phyloP scores from a whole-genome alignment of 2,329 filamentous ascomycete genomes.

The Diplodia seriata region DNA sequence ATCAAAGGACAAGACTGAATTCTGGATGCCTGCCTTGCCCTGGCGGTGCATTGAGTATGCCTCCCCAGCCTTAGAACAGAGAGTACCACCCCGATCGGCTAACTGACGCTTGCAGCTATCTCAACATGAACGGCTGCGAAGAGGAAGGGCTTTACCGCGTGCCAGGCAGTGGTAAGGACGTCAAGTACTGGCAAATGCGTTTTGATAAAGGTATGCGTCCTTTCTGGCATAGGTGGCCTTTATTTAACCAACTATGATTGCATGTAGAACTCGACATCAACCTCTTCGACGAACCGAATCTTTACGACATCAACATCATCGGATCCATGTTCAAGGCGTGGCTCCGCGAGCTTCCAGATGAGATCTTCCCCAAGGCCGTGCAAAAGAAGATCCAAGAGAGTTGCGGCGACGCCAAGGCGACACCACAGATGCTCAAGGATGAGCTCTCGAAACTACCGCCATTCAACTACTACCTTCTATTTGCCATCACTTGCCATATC shows the following conservation, averaged over 20 bases:
- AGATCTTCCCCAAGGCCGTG: slow-evolving; percentile 84
- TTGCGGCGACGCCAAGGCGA: slow-evolving; percentile 77
- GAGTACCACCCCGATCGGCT: slow-evolving; percentile 9
- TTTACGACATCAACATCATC: slow-evolving; percentile 96
- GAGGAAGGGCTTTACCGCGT: slow-evolving; percentile 93
- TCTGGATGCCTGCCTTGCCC: slow-evolving; percentile 97
- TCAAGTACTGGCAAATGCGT: slow-evolving; percentile 90
- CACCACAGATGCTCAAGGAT: slow-evolving; percentile 85
- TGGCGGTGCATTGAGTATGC: slow-evolving; percentile 89
- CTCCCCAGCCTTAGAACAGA: neutral
- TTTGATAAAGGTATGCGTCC: slow-evolving; percentile 77
- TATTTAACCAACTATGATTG: neutral
- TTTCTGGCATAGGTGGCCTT: neutral
- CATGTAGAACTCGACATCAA: slow-evolving; percentile 80
- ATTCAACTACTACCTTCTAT: slow-evolving; percentile 97
- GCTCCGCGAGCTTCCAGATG: slow-evolving; percentile 92
- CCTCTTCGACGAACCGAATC: slow-evolving; percentile 82
- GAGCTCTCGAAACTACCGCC: slow-evolving; percentile 93
- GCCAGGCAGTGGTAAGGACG: slow-evolving; percentile 85
- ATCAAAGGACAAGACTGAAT: slow-evolving; percentile 94
- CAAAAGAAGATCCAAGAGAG: slow-evolving; percentile 82
- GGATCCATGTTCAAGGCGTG: slow-evolving; percentile 96
- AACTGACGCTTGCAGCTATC: slow-evolving; percentile 61
- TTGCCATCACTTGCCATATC: slow-evolving; percentile 95
- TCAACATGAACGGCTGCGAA: slow-evolving; percentile 93